Evolutionary conservation across 495 filamentous ascomycete genomes (phyloP), one percentile per base, ranked within the genome.

Genomic region (Talaromyces liani): DNA sequence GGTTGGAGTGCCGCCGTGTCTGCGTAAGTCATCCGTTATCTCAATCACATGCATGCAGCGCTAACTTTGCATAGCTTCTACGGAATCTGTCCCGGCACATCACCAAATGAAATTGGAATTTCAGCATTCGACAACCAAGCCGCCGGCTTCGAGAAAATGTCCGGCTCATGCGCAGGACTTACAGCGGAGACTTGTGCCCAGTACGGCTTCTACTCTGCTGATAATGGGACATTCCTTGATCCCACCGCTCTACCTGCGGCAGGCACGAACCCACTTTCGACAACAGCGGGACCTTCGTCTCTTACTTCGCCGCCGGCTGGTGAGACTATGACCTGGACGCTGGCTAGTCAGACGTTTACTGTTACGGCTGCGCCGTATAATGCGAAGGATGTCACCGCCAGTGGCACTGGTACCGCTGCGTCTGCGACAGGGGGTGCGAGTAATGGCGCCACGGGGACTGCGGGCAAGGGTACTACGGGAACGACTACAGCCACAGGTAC

Each of bases 1-100:
- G 64, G 39, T 6, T 31, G 63, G 6, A 72, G 70, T 49, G 66
- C 67, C 18, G 39, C 65, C 18, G 51, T 69, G 7, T 71, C 70
- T 12, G 36, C 64, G 67, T 69, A 66, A 9, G 67, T 63, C 29
- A 31, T 31, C 6, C 4, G 1, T 29, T 7, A 14, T 47, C 4
- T 12, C 24, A 62, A 53, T 9, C 24, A 12, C 8, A 12, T 31
- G 24, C 16, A 45, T 10, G 33, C 14, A 31, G 2, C 33, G 2
- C 18, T 31, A 18, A n/a, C 4, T 31, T 39, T 10, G 18, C 1
- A 39, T 18, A 68, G 70, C 6, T 68, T 69, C 36, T 72, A 63
- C 24, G 63, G 62, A 20, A 62, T 65, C 1, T 72, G 69, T 33
- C 70, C 70, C 1, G 63, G 66, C 18, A 69, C 67, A 1, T 62